Evolutionary conservation across 1,139 yeast species (phyloP).

Genomic region (Blastobotrys niveus): DNA sequence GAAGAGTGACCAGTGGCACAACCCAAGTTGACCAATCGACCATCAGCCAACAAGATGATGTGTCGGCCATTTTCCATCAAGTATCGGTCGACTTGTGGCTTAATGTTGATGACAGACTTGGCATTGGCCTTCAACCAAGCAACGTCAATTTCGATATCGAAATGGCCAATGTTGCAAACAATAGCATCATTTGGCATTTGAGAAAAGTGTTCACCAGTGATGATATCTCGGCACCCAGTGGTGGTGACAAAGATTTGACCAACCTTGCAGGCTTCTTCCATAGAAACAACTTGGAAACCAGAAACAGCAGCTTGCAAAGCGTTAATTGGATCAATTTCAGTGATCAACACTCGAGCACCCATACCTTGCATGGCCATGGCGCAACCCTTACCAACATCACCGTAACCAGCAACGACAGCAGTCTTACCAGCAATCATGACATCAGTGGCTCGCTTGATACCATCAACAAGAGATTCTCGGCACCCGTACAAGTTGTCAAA

Average conservation of each 20-base stretch:
- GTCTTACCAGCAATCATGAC: conserved; percentile 99
- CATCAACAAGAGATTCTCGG: conserved; percentile 97
- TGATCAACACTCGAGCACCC: conserved; percentile 99
- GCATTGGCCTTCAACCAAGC: conserved; percentile 40
- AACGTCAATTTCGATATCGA: conserved; percentile 92
- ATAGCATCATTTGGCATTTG: conserved; percentile 99
- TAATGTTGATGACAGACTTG: conserved; percentile 61
- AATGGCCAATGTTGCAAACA: conserved; percentile 99
- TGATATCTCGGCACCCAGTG: conserved; percentile 99
- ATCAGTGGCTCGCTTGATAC: conserved; percentile 99
- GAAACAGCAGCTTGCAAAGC: conserved; percentile 99
- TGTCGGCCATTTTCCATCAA: conserved; percentile 87
- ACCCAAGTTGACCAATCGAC: conserved; percentile 99
- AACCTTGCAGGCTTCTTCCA: conserved; percentile 86
- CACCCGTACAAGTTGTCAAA: conserved; percentile 99
- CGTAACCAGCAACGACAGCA: conserved; percentile 99
- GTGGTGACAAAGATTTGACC: conserved; percentile 99
- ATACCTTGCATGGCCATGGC: conserved; percentile 98
- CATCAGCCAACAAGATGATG: conserved; percentile 95
- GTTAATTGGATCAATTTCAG: conserved; percentile 98
- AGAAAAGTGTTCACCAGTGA: conserved; percentile 80
- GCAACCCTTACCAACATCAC: conserved; percentile 99
- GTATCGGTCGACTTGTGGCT: conserved; percentile 99
- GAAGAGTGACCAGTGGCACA: conserved; percentile 99
- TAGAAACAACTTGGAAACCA: conserved; percentile 95